Evolutionary conservation across 192 early-diverging fungal species (phyloP), one percentile per base, ranked within the genome.

Genomic region (Haplosporangium gracile): DNA sequence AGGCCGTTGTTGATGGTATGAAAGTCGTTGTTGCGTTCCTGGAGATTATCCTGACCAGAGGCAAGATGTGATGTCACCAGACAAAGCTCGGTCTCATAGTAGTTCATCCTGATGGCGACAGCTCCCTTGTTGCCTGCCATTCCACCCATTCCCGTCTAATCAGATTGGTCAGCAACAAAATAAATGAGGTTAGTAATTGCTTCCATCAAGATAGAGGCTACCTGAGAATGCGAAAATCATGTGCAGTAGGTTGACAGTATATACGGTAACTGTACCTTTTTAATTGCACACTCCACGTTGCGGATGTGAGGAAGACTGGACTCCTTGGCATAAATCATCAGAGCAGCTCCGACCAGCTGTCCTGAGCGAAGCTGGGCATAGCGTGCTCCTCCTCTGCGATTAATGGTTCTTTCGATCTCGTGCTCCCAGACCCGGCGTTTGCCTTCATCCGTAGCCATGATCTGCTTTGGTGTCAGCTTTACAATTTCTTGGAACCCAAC

Each of bases 41-140:
- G 92, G 11, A 95, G 89, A 74, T 94, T 94, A 1, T 79, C 88
- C 22, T 90, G 85, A 72, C 97, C 99, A 42, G 99, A 95, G 0
- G 98, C 97, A 51, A 99, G 92, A 91, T 99, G 99, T 1, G 98
- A 95, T 0, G 97, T 96, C 2, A 99, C 93, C 83, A 99, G 94
- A 75, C 96, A 98, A 42, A 99, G 87, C 38, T 92, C 93, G 0
- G 98, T 97, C 80, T 99, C 98, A 78, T 95, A 89, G 72, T 95
- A 94, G 79, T 95, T 91, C 86, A 98, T 91, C 32, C 96, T 93
- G 74, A 99, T 93, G 2, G 97, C 98, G 5, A 99, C 96, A 2
- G 95, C 97, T 43, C 98, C 98, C 91, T 99, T 99, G 90, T 99
- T 99, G 55, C 97, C 99, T 2, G 97, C 94, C 93, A 99, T 97